Conservation (phyloP, 2,329 filamentous ascomycete species). For the Trichophaea hybrida region DNA sequence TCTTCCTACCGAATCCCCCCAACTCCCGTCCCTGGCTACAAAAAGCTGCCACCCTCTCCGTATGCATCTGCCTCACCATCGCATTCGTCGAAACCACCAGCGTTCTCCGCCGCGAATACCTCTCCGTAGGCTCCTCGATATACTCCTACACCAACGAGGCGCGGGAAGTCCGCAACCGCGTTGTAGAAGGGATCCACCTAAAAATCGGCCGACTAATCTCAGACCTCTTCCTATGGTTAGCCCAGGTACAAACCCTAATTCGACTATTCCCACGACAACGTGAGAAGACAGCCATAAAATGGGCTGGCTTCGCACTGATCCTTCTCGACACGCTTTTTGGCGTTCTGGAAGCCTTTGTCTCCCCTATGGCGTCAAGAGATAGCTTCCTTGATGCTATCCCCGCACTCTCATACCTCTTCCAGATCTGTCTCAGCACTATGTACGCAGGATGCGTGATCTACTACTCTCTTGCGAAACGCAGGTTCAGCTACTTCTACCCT, state of each 20-base stretch:
- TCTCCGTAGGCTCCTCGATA: conserved; percentile 45
- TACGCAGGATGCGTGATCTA: conserved; percentile 93
- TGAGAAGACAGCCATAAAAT: conserved; percentile 97
- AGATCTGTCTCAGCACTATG: conserved; percentile 68
- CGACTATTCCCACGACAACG: conserved; percentile 89
- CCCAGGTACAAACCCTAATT: conserved; percentile 92
- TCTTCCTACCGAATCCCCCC: conserved; percentile 86
- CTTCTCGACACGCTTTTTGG: conserved; percentile 81
- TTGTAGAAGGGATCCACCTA: conserved; percentile 72
- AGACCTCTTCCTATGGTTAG: conserved; percentile 91
- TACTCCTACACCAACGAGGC: conserved; percentile 40
- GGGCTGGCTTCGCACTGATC: conserved; percentile 90
- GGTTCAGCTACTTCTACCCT: conserved; percentile 78
- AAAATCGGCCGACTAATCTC: conserved; percentile 86
- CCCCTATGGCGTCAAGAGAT: conserved; percentile 46
- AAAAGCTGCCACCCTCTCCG: conserved; percentile 59
- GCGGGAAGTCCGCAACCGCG: conserved; percentile 58
- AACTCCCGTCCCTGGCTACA: conserved; percentile 90
- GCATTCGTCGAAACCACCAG: conserved; percentile 83
- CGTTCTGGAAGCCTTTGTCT: conserved; percentile 72
- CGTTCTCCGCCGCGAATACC: conserved; percentile 70
- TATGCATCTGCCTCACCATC: conserved; percentile 77
- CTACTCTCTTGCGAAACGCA: conserved; percentile 80
- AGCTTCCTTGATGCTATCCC: conserved; percentile 82
- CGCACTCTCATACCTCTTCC: conserved; percentile 79